Percentiles rank a stretch among this genome's conserved stretches.
These are phyloP conservation scores for Colletotrichum cereale DNA, from an alignment of 2,329 filamentous ascomycete species.

Conservation along the genomic window DNA sequence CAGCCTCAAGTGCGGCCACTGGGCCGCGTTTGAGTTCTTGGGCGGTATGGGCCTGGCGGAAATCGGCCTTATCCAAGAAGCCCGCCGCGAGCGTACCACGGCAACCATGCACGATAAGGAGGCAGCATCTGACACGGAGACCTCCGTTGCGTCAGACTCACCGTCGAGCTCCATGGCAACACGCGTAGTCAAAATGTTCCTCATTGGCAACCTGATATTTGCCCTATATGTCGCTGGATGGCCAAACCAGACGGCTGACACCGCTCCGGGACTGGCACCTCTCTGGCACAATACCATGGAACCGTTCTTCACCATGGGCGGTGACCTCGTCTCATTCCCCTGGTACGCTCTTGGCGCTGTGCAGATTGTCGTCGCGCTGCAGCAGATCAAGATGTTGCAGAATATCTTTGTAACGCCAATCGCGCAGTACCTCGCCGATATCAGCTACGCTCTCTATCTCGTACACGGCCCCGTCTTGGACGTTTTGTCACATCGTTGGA, in stretches of 20 bases:
- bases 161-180: conserved; percentile 28
- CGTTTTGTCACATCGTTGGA: conserved; percentile 47
- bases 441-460: conserved; percentile 70
- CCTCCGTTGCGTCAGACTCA: conserved; percentile 18
- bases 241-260: conserved; percentile 52
- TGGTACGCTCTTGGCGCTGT: conserved; percentile 55
- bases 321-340: conserved; percentile 49
- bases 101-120: conserved; percentile 39
- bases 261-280: conserved; percentile 50
- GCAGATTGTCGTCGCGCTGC: conserved; percentile 47
- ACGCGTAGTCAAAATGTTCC: conserved; percentile 43
- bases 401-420: conserved; percentile 59
- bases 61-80: conserved; percentile 53
- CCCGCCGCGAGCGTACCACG: conserved; percentile 15
- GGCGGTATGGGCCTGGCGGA: conserved; percentile 61
- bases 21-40: conserved; percentile 61
- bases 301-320: conserved; percentile 50
- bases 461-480: conserved; percentile 66
- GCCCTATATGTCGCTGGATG: conserved; percentile 55
- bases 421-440: conserved; percentile 67
- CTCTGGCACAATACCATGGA: conserved; percentile 50
- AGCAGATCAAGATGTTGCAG: conserved; percentile 46
- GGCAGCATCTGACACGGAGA: conserved; percentile 27
- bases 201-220: conserved; percentile 45
- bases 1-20: conserved; percentile 54